These are phyloP conservation scores for Trichophyton schoenleinii DNA, from an alignment of 2,329 filamentous ascomycete genomes.

Conservation along the genomic window DNA sequence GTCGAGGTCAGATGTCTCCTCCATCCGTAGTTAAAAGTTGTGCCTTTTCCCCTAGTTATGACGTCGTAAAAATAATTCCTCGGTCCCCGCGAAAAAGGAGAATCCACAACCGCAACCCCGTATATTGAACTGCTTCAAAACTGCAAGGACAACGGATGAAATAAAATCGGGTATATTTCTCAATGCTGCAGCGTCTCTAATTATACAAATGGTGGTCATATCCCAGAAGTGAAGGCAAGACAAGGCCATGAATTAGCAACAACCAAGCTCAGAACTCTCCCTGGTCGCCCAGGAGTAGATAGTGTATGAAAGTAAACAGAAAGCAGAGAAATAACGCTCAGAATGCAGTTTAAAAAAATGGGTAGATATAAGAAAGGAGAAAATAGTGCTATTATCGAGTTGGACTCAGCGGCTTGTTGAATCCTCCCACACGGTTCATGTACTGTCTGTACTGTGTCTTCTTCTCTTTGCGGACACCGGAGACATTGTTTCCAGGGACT, in stretches of 20 bases:
- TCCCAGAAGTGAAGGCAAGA: neutral
- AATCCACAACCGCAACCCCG: neutral
- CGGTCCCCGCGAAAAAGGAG: neutral
- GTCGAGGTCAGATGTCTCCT: neutral
- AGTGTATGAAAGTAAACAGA: neutral
- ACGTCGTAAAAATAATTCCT: neutral
- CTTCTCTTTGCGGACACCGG: slow-evolving; percentile 79
- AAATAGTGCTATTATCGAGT: slow-evolving; percentile 20
- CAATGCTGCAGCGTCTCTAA: neutral
- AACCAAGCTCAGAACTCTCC: neutral
- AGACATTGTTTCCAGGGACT: slow-evolving; percentile 73
- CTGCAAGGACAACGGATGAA: neutral
- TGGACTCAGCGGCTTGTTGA: slow-evolving; percentile 40
- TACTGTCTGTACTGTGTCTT: slow-evolving; percentile 93
- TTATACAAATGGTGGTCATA: neutral
- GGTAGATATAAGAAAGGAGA: neutral
- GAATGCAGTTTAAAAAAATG: neutral
- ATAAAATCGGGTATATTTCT: neutral
- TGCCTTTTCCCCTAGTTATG: neutral
- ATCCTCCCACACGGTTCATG: slow-evolving; percentile 50
- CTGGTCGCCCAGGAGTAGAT: neutral
- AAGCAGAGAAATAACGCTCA: neutral
- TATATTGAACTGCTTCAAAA: neutral
- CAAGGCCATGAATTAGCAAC: neutral
- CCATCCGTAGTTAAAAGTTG: neutral